Conservation (phyloP, 148 eudicot species). For the Chenopodium quinoa region DNA sequence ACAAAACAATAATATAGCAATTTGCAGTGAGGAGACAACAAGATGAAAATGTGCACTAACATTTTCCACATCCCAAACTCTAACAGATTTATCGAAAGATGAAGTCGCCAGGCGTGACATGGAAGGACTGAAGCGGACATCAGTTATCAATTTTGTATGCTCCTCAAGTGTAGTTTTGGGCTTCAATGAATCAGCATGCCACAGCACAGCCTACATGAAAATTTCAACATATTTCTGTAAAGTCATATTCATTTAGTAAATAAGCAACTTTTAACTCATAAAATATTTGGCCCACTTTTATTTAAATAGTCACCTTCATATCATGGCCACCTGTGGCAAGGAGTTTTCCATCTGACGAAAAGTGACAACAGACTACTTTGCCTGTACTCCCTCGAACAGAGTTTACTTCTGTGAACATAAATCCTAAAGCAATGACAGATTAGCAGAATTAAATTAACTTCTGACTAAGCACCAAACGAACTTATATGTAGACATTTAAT, state of each 20-base stretch:
- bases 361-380: constrained; percentile 89
- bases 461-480: constrained; percentile 3
- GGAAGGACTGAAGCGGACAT: constrained; percentile 92
- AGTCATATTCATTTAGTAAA: not conserved
- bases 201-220: constrained; percentile 68
- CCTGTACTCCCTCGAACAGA: constrained; percentile 74
- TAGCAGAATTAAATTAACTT: not conserved
- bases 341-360: constrained; percentile 88
- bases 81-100: constrained; percentile 83
- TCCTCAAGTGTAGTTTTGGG: constrained; percentile 78
- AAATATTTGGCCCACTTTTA: not conserved
- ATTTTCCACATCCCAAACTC: constrained; percentile 92
- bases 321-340: constrained; percentile 97
- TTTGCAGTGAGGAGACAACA: not conserved
- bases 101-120: constrained; percentile 87
- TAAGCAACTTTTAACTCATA: not conserved
- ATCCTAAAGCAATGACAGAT: constrained; percentile 48
- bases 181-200: constrained; percentile 77
- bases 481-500: not conserved
- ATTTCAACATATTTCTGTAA: constrained; percentile 10
- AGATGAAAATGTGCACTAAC: constrained; percentile 39
- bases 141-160: constrained; percentile 72
- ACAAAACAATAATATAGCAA: not conserved
- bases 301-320: constrained; percentile 53
- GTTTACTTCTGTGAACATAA: constrained; percentile 73